Percentiles rank a stretch among this genome's conserved stretches.
Evolutionary conservation across 75 land plant species (phyloP).

Genomic region (Picea sitchensis): DNA sequence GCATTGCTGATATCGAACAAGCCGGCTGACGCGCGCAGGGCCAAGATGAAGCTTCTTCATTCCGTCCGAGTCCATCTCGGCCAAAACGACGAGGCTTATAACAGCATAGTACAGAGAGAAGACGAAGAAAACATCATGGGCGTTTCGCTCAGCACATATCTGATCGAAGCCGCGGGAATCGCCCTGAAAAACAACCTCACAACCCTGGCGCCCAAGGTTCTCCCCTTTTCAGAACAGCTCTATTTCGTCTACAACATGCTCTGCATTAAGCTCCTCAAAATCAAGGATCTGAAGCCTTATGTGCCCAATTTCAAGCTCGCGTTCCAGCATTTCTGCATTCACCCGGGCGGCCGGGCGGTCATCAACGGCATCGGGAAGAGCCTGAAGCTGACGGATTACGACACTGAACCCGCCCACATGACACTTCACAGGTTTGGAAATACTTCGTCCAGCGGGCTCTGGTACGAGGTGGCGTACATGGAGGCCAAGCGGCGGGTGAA

Average conservation of each 20-base stretch:
- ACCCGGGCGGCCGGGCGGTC: constrained; percentile 41
- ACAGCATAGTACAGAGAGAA: constrained; percentile 46
- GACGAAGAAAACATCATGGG: constrained; percentile 50
- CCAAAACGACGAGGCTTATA: constrained; percentile 46
- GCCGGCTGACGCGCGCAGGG: constrained; percentile 7
- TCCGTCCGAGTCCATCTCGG: constrained; percentile 69
- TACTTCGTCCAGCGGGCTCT: constrained; percentile 42
- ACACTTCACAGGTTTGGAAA: constrained; percentile 65
- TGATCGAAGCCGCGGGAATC: constrained; percentile 54
- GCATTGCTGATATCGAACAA: constrained; percentile 60
- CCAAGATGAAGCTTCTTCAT: constrained; percentile 50
- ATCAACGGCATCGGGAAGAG: constrained; percentile 36
- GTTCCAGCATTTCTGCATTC: constrained; percentile 50
- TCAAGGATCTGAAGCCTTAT: constrained; percentile 14
- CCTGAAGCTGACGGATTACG: constrained; percentile 29
- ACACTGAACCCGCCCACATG: constrained; percentile 61
- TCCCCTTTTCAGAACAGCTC: constrained; percentile 31
- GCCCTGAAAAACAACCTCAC: constrained; percentile 61
- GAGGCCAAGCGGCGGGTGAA: constrained; percentile 56
- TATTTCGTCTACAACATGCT: constrained; percentile 15
- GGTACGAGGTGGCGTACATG: constrained; percentile 59
- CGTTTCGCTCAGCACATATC: constrained; percentile 45
- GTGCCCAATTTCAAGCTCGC: constrained; percentile 35
- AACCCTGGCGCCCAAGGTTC: constrained; percentile 42
- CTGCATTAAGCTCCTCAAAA: constrained; percentile 4